Evolutionary conservation across 2,329 filamentous ascomycete genomes (phyloP), one percentile per base, ranked within the genome.

Genomic region (Fusarium sp.): DNA sequence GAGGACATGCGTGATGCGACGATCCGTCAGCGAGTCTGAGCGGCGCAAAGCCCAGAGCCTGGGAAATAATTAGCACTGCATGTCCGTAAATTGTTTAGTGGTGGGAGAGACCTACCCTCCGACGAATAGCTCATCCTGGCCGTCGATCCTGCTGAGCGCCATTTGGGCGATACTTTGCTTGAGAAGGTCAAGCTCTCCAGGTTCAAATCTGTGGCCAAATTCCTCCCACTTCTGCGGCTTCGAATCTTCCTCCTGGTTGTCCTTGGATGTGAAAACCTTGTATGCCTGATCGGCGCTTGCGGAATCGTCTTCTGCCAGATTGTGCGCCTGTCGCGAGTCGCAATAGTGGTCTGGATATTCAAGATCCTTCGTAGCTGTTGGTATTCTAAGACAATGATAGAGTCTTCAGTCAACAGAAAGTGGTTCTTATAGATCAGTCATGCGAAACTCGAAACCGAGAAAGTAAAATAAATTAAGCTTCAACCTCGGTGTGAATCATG

Each of bases 1-100:
- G n/a, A 98, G 87, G 36, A 98, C 89, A 83, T 98, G 95, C 6
- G 95, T 97, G 81, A 99, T 94, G 74, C 92, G 91, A 75, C 91
- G 90, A 72, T 92, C 89, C 73, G 89, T 84, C 55, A 98, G 87
- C 41, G 91, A 88, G 61, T 92, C 88, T 69, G 91, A 91, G 70
- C 93, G 91, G 68, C 91, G 91, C 72, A 98, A 85, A 47, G 92
- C 91, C 85, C 95, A 95, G 73, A 97, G 89, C 66, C 95, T 77
- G n/a, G 41, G 24, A 31, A 42, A 56, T 39, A 28, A 51, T 76
- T 45, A 78, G 62, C 63, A 69, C 59, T 31, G 28, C 44, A 24
- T 49, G 20, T 44, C 49, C 33, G 51, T 42, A 35, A 54, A 51
- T 41, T 42, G 63, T 36, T n/a, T 39, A 51, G 49, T 31, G 62